Evolutionary conservation across 176 grass and related monocot genomes (phyloP).

Genomic region (Leersia perrieri): DNA sequence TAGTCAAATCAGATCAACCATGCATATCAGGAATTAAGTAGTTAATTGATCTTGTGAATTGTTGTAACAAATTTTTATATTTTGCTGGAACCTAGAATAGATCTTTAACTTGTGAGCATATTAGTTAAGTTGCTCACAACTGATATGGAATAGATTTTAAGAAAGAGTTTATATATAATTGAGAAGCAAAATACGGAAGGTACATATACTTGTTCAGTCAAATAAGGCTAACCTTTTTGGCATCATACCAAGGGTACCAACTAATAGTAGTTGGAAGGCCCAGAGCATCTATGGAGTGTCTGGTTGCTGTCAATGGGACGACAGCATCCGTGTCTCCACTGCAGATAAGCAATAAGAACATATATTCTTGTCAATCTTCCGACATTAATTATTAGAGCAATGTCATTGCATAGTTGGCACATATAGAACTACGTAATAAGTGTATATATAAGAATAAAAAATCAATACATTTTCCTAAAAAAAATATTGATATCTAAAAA

Average conservation of each 20-base stretch:
- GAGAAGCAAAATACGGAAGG: background rate
- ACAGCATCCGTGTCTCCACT: conserved; percentile 82
- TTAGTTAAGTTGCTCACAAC: background rate
- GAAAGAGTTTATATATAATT: background rate
- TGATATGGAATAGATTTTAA: background rate
- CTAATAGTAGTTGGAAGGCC: conserved; percentile 40
- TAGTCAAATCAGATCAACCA: background rate
- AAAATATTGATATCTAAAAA: too few relatives aligned
- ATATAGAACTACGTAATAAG: background rate
- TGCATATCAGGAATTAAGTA: background rate
- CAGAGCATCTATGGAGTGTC: conserved; percentile 72
- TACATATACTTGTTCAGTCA: background rate
- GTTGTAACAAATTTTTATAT: background rate
- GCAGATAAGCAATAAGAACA: background rate
- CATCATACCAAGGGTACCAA: conserved; percentile 85
- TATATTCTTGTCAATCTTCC: background rate
- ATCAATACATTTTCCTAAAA: background rate
- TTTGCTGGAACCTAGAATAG: background rate
- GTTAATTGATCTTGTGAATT: background rate
- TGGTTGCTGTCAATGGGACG: conserved; percentile 70
- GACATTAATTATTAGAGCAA: background rate
- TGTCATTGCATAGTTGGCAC: background rate
- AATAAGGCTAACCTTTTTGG: conserved; percentile 34
- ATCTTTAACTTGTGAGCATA: background rate
- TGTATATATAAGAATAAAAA: background rate